Evolutionary conservation across 129 eudicot genomes (phyloP), one percentile per base, ranked within the genome.

Genomic region (Chrysanthemum lavandulifolium): DNA sequence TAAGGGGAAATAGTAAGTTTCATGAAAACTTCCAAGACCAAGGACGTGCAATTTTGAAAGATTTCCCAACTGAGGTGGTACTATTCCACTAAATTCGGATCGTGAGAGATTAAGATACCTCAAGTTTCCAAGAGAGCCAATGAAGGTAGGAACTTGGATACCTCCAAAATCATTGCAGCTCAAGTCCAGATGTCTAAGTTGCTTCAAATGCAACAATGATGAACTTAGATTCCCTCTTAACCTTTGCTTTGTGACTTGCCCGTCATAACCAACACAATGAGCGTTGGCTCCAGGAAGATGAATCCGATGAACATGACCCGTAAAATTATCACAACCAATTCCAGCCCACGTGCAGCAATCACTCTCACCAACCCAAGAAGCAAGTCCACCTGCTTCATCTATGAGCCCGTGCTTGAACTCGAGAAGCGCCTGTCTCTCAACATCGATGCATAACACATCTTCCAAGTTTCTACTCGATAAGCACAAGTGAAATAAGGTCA

Each of bases 61-160:
- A 74, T 81, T 81, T 13, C 89, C 89, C 3, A 84, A 61, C 3
- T 62, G 74, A 52, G 64, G 82, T 10, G 89, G 83, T 23, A 81
- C 55, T 0, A 64, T 23, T 61, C 81, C 71, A 31, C 7, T 10
- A 81, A 84, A 53, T 0, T 70, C 29, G 1, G 82, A 67, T 6
- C 5, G 0, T 0, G 80, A 78, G 18, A 82, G 82, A 15, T 72
- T 70, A 29, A 71, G 75, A 58, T 57, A 57, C 75, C 67, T 71
- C 47, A 71, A 45, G 25, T 71, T 57, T 56, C 0, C 18, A 18
- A 76, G 50, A 15, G 75, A 81, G 15, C 81, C 81, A 3, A 81
- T 45, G 23, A 76, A 80, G 6, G n/a, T 49, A 14, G 84, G 84
- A 29, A 81, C 48, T 23, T 18, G 49, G n/a, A 61, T 40, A 1